phyloP scores from a whole-genome alignment of 164 flowering plant genomes.

The Piper betle region DNA sequence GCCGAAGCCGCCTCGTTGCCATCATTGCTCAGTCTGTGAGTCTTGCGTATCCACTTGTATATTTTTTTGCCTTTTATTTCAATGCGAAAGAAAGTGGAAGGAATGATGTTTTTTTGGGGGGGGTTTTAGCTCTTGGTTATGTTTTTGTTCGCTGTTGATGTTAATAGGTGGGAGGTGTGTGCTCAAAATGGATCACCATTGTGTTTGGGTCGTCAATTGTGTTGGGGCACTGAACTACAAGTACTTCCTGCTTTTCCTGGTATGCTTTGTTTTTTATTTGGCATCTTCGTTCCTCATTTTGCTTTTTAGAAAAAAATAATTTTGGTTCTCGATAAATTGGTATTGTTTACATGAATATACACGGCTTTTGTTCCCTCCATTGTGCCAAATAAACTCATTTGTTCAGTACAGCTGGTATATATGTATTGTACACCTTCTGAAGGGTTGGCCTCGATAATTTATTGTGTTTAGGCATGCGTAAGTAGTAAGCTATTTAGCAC shows the following conservation, averaged over 20 bases:
- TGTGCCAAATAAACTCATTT: too few relatives aligned
- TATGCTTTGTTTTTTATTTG: constrained; percentile 11
- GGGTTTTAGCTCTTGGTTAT: not conserved
- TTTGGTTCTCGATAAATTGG: too few relatives aligned
- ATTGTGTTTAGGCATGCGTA: too few relatives aligned
- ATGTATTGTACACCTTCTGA: not conserved
- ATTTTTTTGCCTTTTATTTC: not conserved
- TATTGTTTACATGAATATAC: too few relatives aligned
- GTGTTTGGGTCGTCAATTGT: constrained; percentile 99
- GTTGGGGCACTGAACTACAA: constrained; percentile 96
- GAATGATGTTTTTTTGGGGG: too few relatives aligned
- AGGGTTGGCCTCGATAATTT: too few relatives aligned
- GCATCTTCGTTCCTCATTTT: too few relatives aligned
- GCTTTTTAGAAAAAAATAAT: too few relatives aligned
- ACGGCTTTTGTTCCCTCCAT: too few relatives aligned
- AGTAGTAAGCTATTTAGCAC: too few relatives aligned
- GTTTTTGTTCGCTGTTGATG: not conserved
- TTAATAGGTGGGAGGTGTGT: constrained; percentile 96
- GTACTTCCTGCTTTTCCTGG: constrained; percentile 95
- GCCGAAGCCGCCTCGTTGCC: constrained; percentile 95
- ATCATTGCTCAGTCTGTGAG: constrained; percentile 99
- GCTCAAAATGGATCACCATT: constrained; percentile 98
- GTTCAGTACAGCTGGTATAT: too few relatives aligned
- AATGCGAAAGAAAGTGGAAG: not conserved
- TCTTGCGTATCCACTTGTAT: constrained; percentile 2